These are phyloP conservation scores for Botryotinia calthae DNA, from an alignment of 2,329 filamentous ascomycete genomes.

Conservation along the genomic window DNA sequence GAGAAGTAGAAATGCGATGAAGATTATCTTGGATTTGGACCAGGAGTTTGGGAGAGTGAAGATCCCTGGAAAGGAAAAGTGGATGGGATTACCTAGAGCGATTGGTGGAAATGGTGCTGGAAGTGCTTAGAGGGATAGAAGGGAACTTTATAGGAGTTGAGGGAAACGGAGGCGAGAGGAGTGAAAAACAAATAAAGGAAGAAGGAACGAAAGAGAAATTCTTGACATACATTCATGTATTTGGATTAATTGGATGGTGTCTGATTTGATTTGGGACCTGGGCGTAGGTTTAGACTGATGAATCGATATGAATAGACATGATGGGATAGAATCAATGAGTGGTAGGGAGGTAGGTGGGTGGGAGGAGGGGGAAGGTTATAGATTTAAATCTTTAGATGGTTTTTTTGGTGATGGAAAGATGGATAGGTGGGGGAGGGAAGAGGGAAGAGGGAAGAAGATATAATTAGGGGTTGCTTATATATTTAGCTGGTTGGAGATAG, in stretches of 20 bases:
- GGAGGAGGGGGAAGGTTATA: fast-evolving
- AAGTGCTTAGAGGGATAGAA: not conserved
- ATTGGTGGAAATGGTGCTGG: conserved; percentile 31
- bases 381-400: not conserved
- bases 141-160: not conserved
- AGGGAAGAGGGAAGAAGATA: not conserved
- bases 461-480: not conserved
- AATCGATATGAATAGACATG: not conserved
- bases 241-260: not conserved
- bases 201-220: not conserved
- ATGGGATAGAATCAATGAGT: not conserved
- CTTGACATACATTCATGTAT: not conserved
- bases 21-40: conserved; percentile 92
- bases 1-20: conserved; percentile 83
- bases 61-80: conserved; percentile 32
- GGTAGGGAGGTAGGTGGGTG: not conserved
- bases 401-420: no score
- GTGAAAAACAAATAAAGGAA: not conserved
- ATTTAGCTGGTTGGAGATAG: no score
- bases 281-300: not conserved
- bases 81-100: conserved; percentile 34
- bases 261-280: not conserved
- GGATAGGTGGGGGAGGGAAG: no score
- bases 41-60: conserved; percentile 73
- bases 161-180: not conserved